Evolutionary conservation across 768 basidiomycete genomes (phyloP), one percentile per base, ranked within the genome.

Genomic region (Hypsizygus marmoreus): DNA sequence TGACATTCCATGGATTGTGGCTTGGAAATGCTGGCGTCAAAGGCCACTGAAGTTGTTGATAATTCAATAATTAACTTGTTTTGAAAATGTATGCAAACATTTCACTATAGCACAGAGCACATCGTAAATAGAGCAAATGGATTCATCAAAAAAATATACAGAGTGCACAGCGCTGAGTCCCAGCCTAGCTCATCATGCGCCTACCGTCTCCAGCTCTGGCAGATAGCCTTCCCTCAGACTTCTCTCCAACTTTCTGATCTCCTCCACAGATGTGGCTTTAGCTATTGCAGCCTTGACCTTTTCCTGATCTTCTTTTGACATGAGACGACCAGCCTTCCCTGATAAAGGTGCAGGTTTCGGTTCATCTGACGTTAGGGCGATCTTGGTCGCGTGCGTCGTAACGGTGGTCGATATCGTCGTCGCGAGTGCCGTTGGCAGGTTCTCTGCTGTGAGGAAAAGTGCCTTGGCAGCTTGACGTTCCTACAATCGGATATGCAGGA

Each of bases 301-400:
- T 56, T 91, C 88, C 59, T 86, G 88, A 57, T 95, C 92, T 63
- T 94, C 91, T 61, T 89, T 90, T 20, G 90, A 91, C 83, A 95
- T 87, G 49, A 95, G 67, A 40, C 92, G 80, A 12, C 92, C 93
- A 1, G 90, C 88, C 61, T 86, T 90, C 24, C 77, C 81, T 43
- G 76, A 59, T 19, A 70, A 60, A 14, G 73, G 68, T 20, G 74
- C 74, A 28, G 76, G 69, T 60, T 82, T 82, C n/a, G 91, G 88
- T 65, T 91, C 91, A 62, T 92, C 91, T 22, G 81, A 76, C 11
- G 88, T 84, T 36, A 87, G 66, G 25, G 75, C 65, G 22, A 69
- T 58, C 57, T 87, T 90, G n/a, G 84, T 66, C 9, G 84, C 69
- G 39, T 80, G 74, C 35, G 80, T 79, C 7, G 89, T 85, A 26